A percentile compares a stretch with the other conserved stretches of the same genome.
phyloP scores from a whole-genome alignment of 768 basidiomycete genomes.

The Termitomyces sp. region DNA sequence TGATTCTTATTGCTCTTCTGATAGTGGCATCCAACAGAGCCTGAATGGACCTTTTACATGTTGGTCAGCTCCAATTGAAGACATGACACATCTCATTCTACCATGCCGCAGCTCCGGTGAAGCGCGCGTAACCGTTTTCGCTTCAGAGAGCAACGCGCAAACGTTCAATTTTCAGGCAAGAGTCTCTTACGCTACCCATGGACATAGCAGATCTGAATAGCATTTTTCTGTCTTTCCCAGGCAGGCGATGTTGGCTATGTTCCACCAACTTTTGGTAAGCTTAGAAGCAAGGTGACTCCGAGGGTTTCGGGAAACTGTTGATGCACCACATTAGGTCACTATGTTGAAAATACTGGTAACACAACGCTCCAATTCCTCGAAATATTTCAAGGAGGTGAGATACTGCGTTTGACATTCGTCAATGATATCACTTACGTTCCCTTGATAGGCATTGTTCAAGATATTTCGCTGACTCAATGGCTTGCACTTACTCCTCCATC shows the following conservation, averaged over 20 bases:
- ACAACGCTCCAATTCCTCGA: constrained; percentile 56
- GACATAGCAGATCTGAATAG: no score
- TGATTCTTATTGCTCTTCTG: no score
- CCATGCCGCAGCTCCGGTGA: constrained; percentile 33
- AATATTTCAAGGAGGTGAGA: constrained; percentile 52
- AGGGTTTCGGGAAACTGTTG: background rate
- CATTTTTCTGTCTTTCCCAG: constrained; percentile 12
- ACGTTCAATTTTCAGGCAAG: constrained; percentile 27
- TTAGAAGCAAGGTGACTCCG: background rate
- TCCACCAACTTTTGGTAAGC: constrained; percentile 32
- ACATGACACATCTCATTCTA: background rate
- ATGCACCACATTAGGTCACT: constrained; percentile 44
- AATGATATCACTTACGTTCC: background rate
- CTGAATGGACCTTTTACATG: constrained; percentile 66
- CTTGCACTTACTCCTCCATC: constrained; percentile 56
- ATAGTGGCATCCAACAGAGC: constrained; percentile 71
- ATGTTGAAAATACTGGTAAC: constrained; percentile 65
- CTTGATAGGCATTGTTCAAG: constrained; percentile 37
- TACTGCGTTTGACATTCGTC: background rate
- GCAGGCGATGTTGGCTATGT: constrained; percentile 37
- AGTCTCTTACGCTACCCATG: background rate
- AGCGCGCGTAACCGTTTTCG: constrained; percentile 41
- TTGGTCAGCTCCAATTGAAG: constrained; percentile 21
- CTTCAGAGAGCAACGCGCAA: constrained; percentile 49
- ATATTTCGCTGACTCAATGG: constrained; percentile 59